Conservation (phyloP, 495 filamentous ascomycete species). For the Penicillium macrosclerotiorum region DNA sequence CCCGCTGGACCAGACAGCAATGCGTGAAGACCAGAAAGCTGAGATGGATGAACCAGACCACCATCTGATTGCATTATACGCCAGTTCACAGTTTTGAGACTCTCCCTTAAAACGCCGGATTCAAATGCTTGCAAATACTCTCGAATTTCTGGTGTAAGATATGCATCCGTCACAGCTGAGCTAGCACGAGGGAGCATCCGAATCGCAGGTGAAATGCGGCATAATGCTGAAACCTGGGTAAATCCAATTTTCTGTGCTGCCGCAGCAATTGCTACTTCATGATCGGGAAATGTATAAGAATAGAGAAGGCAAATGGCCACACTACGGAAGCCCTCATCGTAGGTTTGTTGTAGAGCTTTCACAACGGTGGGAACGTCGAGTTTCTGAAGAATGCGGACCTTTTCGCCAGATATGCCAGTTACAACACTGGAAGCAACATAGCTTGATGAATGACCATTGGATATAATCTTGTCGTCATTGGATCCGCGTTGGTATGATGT, state of each 20-base stretch:
- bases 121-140: conserved; percentile 92
- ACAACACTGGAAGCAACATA: conserved; percentile 36
- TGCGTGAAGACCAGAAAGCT: conserved; percentile 57
- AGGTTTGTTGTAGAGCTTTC: conserved; percentile 41
- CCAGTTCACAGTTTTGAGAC: conserved; percentile 44
- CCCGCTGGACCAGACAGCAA: conserved; percentile 63
- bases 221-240: conserved; percentile 57
- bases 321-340: conserved; percentile 45
- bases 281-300: conserved; percentile 54
- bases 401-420: conserved; percentile 52
- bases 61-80: conserved; percentile 57
- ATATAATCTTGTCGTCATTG: too few relatives aligned
- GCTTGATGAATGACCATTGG: conserved; percentile 71
- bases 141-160: conserved; percentile 92
- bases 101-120: conserved; percentile 59
- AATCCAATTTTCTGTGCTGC: conserved; percentile 50
- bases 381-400: conserved; percentile 48
- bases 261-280: conserved; percentile 48
- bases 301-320: conserved; percentile 53
- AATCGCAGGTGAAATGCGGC: conserved; percentile 98
- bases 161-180: conserved; percentile 92
- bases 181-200: conserved; percentile 73
- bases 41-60: conserved; percentile 53
- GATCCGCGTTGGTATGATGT: too few relatives aligned
- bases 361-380: conserved; percentile 36